Conservation (phyloP, 1,139 yeast species). For the Saccharomyces uvarum region DNA sequence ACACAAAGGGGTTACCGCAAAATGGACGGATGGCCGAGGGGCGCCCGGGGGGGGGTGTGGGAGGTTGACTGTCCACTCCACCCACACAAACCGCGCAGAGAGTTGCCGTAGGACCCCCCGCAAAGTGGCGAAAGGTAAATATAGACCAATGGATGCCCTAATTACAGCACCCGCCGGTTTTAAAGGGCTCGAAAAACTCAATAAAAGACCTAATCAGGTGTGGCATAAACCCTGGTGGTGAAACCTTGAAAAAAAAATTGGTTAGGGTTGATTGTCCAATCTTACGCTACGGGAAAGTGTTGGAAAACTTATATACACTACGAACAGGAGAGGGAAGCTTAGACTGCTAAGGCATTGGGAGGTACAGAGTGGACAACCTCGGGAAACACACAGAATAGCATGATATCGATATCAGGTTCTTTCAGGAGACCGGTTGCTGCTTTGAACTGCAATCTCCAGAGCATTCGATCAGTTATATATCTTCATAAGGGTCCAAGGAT, state of each 20-base stretch:
- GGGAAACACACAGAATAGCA: neutral
- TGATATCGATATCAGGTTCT: neutral
- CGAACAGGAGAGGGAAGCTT: neutral
- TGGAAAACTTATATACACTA: neutral
- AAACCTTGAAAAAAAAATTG: neutral
- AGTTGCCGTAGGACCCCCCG: neutral
- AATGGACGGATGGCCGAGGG: neutral
- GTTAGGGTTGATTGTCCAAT: neutral
- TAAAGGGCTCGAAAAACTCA: neutral
- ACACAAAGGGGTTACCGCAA: constrained; percentile 1
- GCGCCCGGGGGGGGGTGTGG: neutral
- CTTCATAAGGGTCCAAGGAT: constrained; percentile 55
- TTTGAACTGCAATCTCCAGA: neutral
- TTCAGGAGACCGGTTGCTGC: neutral
- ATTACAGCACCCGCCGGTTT: neutral
- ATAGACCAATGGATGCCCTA: neutral
- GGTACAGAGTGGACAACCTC: neutral
- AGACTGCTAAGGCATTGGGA: neutral
- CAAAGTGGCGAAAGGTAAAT: neutral
- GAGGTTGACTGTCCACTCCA: neutral
- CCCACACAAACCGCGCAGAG: neutral
- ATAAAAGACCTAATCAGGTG: neutral
- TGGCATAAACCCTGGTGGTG: neutral
- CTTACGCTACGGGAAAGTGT: neutral
- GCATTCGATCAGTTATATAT: constrained; percentile 14